A percentile compares a stretch with the other conserved stretches of the same genome.
phyloP scores from a whole-genome alignment of 23 red algal species.

The Gracilariopsis chorda region DNA sequence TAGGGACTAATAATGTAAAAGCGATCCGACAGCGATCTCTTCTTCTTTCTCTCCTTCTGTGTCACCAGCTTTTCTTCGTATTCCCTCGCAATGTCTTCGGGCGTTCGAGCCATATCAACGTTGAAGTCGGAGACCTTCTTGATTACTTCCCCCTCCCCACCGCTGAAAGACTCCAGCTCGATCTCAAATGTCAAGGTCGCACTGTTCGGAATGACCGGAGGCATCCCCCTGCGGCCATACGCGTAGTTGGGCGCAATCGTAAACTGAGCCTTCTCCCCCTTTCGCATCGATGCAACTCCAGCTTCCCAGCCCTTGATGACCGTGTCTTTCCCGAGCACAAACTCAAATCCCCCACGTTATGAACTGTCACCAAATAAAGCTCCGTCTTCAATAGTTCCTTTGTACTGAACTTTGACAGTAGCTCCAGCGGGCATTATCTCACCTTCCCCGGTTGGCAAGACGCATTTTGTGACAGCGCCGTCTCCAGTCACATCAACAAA shows the following conservation, averaged over 20 bases:
- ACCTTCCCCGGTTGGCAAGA: constrained; percentile 10
- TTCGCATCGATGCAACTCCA: constrained; percentile 68
- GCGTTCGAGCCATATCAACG: constrained; percentile 59
- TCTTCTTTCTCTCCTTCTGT: constrained; percentile 40
- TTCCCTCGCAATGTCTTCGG: constrained; percentile 69
- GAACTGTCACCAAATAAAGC: constrained; percentile 71
- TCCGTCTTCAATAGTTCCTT: constrained; percentile 58
- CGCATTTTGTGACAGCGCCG: constrained; percentile 21
- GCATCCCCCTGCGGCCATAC: constrained; percentile 89
- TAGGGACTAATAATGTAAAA: constrained; percentile 98
- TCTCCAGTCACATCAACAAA: constrained; percentile 43
- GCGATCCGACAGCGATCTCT: constrained; percentile 52
- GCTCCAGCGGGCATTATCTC: constrained; percentile 7
- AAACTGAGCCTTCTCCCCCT: constrained; percentile 74
- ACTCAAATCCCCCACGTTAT: constrained; percentile 68
- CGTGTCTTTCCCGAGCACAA: constrained; percentile 71
- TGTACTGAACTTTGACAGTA: constrained; percentile 76
- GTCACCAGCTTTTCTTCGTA: constrained; percentile 60
- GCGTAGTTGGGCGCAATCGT: constrained; percentile 84
- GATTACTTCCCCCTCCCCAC: constrained; percentile 36
- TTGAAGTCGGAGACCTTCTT: constrained; percentile 71
- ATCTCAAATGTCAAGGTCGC: constrained; percentile 93
- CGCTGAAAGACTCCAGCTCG: constrained; percentile 64
- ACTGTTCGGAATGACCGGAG: constrained; percentile 83
- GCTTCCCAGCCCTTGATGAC: constrained; percentile 97